Conservation (phyloP, 2,329 filamentous ascomycete genomes). For the Bretziella fagacearum region DNA sequence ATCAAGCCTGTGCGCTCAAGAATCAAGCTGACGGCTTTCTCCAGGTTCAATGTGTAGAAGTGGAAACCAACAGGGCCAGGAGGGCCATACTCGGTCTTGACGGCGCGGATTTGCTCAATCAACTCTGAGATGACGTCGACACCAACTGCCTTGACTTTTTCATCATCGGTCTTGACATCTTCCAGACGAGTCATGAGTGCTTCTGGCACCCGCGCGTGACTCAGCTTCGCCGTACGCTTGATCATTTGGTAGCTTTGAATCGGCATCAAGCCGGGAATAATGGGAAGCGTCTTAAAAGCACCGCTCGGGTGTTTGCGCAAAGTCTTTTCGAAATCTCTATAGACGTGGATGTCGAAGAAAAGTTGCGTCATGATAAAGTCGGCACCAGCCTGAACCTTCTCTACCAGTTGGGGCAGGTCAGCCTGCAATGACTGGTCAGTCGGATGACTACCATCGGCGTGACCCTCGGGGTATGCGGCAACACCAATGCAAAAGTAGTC, state of each 20-base stretch:
- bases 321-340: conserved; percentile 59
- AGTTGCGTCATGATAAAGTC: conserved; percentile 98
- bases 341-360: conserved; percentile 81
- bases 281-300: conserved; percentile 68
- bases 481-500: conserved; percentile 96
- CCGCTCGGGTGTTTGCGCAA: conserved; percentile 70
- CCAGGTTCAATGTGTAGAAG: conserved; percentile 92
- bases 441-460: conserved; percentile 79
- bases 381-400: conserved; percentile 80
- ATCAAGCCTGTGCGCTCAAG: conserved; percentile 76
- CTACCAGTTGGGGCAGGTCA: conserved; percentile 75
- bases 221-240: conserved; percentile 82
- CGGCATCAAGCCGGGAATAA: conserved; percentile 92
- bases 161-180: conserved; percentile 59
- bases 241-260: conserved; percentile 96
- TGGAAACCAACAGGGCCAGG: conserved; percentile 59
- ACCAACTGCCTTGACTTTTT: conserved; percentile 62
- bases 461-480: conserved; percentile 87
- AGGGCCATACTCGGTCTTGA: conserved; percentile 2
- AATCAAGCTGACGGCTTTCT: conserved; percentile 90
- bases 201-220: conserved; percentile 66
- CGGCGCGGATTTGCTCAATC: conserved; percentile 54
- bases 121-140: conserved; percentile 75
- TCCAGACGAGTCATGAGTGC: conserved; percentile 54
- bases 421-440: conserved; percentile 50